A percentile compares a stretch with the other conserved stretches of the same genome.
Evolutionary conservation across 106 monocot species (phyloP).

Genomic region (Platanthera zijinensis): DNA sequence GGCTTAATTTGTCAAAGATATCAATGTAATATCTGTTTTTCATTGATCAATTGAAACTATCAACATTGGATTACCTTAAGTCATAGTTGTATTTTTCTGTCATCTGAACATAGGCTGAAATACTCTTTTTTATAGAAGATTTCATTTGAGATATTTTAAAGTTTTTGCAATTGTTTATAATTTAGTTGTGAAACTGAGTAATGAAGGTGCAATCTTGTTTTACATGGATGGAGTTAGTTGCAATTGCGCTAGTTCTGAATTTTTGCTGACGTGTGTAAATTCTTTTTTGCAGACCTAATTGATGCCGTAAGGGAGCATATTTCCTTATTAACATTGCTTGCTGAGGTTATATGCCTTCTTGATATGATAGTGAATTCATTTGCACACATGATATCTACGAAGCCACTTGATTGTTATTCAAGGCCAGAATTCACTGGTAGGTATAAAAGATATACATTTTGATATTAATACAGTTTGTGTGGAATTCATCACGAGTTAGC

Average conservation of each 20-base stretch:
- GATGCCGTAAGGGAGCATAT: conserved; percentile 81
- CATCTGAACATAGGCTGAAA: neutral
- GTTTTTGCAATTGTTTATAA: neutral
- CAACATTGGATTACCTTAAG: neutral
- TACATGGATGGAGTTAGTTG: neutral
- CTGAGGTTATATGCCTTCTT: conserved; percentile 81
- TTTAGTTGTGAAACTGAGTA: neutral
- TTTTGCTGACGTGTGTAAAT: neutral
- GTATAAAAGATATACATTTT: neutral
- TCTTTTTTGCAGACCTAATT: conserved; percentile 50
- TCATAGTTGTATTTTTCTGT: neutral
- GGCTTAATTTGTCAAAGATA: neutral
- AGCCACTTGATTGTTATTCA: conserved; percentile 74
- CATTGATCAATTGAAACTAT: neutral
- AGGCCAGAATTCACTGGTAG: conserved; percentile 95
- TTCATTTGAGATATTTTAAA: neutral
- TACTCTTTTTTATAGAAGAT: neutral
- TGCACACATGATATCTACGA: conserved; percentile 87
- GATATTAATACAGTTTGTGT: neutral
- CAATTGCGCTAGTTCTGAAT: neutral
- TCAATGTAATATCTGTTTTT: neutral
- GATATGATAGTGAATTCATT: conserved; percentile 99
- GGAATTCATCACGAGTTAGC: conserved; percentile 1
- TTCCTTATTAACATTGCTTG: conserved; percentile 70
- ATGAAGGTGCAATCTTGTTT: neutral